A percentile compares a stretch with the other conserved stretches of the same genome.
Evolutionary conservation across 352 stramenopile genomes (phyloP).

Genomic region (Globisporangium camurandrum): DNA sequence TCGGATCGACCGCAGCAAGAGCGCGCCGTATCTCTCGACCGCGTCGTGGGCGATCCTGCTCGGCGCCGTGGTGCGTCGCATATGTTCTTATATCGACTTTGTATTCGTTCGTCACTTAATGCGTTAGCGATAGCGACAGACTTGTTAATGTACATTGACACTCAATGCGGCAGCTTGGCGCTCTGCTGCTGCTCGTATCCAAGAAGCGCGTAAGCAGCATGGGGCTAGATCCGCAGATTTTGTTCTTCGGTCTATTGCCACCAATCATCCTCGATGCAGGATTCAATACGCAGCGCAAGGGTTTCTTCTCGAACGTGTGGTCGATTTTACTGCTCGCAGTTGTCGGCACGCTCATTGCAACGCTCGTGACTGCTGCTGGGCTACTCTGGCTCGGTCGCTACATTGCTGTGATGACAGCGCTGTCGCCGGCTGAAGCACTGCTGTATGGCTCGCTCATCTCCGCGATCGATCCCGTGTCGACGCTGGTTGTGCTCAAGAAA

Average conservation of each 20-base stretch:
- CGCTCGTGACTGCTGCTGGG: constrained; percentile 32
- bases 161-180: constrained; percentile 24
- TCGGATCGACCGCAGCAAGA: constrained; percentile 31
- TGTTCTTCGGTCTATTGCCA: constrained; percentile 53
- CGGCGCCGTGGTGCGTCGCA: constrained; percentile 25
- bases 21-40: constrained; percentile 31
- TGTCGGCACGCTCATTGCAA: constrained; percentile 42
- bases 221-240: constrained; percentile 35
- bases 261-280: constrained; percentile 63
- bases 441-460: constrained; percentile 76
- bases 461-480: constrained; percentile 80
- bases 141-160: too few species aligned
- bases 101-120: too few species aligned
- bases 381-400: constrained; percentile 35
- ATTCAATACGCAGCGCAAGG: constrained; percentile 57
- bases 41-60: constrained; percentile 50
- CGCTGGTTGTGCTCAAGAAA: constrained; percentile 72
- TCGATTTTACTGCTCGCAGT: constrained; percentile 36
- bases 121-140: too few species aligned
- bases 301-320: constrained; percentile 42
- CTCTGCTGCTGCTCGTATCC: constrained; percentile 20
- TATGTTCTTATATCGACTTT: neutral
- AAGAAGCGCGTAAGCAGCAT: constrained; percentile 19
- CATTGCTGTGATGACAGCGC: constrained; percentile 25
- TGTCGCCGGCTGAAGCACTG: constrained; percentile 55